Evolutionary conservation across 495 filamentous ascomycete species (phyloP).

Genomic region (Trichoderma asperelloides): DNA sequence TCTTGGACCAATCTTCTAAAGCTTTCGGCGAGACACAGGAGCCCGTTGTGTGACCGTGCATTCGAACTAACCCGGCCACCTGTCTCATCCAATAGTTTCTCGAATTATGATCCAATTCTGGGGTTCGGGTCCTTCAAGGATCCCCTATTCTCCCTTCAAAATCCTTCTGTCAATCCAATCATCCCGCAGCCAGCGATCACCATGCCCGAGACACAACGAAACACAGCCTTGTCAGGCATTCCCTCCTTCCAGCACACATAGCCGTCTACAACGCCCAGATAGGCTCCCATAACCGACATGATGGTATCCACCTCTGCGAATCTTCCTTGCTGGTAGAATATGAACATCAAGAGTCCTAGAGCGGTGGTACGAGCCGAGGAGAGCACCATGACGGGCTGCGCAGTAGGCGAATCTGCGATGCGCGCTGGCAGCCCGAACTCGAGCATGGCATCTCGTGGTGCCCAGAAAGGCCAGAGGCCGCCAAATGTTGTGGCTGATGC

Average conservation of each 20-base stretch:
- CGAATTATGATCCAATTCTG: neutral
- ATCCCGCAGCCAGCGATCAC: slow-evolving; percentile 19
- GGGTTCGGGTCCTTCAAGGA: neutral
- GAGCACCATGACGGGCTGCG: slow-evolving; percentile 19
- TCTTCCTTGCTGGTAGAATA: slow-evolving; percentile 18
- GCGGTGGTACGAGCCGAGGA: slow-evolving; percentile 19
- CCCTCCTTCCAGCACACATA: slow-evolving; percentile 21
- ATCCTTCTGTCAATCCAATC: slow-evolving; percentile 18
- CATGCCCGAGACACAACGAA: slow-evolving; percentile 16
- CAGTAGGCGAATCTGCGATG: slow-evolving; percentile 17
- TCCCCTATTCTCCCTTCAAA: neutral
- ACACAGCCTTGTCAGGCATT: slow-evolving; percentile 16
- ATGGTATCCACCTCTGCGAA: slow-evolving; percentile 19
- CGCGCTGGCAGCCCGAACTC: slow-evolving; percentile 21
- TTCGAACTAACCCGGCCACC: neutral
- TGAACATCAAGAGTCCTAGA: slow-evolving; percentile 17
- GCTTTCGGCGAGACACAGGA: neutral
- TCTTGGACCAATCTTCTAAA: neutral
- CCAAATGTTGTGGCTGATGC: slow-evolving; percentile 20
- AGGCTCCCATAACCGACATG: slow-evolving; percentile 17
- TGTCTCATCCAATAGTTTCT: neutral
- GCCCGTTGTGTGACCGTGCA: neutral
- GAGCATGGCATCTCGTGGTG: slow-evolving; percentile 18
- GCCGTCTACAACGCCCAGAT: slow-evolving; percentile 21
- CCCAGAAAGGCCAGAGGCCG: slow-evolving; percentile 20